phyloP scores from a whole-genome alignment of 176 grass and related monocot genomes.

The Hyparrhenia diplandra region DNA sequence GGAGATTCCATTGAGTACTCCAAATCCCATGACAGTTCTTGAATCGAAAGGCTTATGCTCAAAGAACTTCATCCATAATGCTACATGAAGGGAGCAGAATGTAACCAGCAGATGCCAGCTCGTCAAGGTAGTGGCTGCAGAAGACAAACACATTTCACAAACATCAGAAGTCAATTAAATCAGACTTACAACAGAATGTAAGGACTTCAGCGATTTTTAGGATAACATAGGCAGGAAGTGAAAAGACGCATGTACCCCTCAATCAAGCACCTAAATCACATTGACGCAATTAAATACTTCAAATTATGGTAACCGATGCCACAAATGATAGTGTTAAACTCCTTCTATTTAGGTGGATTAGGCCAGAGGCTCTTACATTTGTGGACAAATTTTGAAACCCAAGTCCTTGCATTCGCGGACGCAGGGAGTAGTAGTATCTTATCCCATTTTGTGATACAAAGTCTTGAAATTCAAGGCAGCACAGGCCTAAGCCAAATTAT shows the following conservation, averaged over 20 bases:
- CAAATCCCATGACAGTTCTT: slow-evolving; percentile 97
- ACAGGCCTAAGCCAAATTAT: not conserved
- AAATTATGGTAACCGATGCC: not conserved
- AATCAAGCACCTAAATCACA: not conserved
- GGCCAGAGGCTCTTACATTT: not conserved
- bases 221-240: not conserved
- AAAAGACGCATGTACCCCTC: not conserved
- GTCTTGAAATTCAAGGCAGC: not conserved
- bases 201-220: not conserved
- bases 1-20: slow-evolving; percentile 95
- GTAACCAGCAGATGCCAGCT: slow-evolving; percentile 99
- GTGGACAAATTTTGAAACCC: not conserved
- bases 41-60: slow-evolving; percentile 97
- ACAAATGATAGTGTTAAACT: not conserved
- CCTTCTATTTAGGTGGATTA: not conserved
- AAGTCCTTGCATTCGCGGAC: too few species aligned
- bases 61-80: slow-evolving; percentile 89
- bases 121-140: slow-evolving; percentile 95
- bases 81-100: slow-evolving; percentile 95
- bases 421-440: not conserved
- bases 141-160: not conserved
- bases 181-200: not conserved
- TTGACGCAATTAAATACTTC: not conserved
- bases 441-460: not conserved
- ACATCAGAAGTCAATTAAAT: not conserved